phyloP scores from a whole-genome alignment of 352 stramenopile species.

The Globisporangium solare region DNA sequence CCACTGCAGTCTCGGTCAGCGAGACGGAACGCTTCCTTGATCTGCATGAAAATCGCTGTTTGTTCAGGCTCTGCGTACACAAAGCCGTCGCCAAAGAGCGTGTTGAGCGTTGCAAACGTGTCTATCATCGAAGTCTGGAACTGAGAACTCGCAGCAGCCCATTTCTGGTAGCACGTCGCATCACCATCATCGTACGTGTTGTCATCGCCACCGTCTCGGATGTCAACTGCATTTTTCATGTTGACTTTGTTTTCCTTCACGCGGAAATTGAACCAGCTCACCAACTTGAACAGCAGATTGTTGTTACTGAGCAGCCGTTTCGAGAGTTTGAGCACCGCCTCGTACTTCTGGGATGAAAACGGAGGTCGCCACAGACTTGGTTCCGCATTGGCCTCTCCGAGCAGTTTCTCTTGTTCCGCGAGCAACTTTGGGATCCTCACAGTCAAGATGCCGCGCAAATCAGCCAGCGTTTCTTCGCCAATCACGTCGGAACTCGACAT shows the following conservation, averaged over 20 bases:
- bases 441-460: conserved; percentile 55
- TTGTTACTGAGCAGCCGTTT: conserved; percentile 79
- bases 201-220: conserved; percentile 30
- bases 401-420: conserved; percentile 50
- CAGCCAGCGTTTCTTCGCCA: conserved; percentile 42
- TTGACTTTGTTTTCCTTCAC: conserved; percentile 41
- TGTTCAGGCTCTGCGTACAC: conserved; percentile 74
- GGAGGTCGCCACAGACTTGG: conserved; percentile 60
- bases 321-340: conserved; percentile 51
- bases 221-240: conserved; percentile 40
- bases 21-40: conserved; percentile 80
- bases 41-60: conserved; percentile 84
- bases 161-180: conserved; percentile 35
- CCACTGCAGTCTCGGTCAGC: conserved; percentile 78
- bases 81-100: conserved; percentile 73
- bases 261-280: conserved; percentile 74
- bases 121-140: conserved; percentile 52
- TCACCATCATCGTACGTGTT: conserved; percentile 14
- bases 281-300: conserved; percentile 73
- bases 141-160: conserved; percentile 43
- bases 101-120: conserved; percentile 65
- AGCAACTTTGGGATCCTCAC: conserved; percentile 51
- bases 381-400: conserved; percentile 59
- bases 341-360: conserved; percentile 79
- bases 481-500: conserved; percentile 47